Percentiles rank a stretch among this genome's conserved stretches.
Conservation (phyloP, 2,329 filamentous ascomycete species). For the Fusarium sp. region DNA sequence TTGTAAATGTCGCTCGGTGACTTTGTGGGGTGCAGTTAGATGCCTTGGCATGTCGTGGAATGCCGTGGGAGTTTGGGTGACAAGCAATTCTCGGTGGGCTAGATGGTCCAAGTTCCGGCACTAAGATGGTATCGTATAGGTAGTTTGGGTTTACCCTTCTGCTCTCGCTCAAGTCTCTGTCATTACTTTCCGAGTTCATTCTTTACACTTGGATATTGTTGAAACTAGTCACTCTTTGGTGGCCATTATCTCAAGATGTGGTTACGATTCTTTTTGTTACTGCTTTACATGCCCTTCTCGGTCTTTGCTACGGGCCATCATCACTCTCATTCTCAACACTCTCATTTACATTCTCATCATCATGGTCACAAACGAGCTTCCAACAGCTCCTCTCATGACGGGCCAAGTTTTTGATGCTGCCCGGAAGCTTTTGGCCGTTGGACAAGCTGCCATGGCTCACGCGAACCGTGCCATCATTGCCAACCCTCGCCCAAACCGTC, state of each 20-base stretch:
- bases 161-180: no score
- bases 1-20: not conserved
- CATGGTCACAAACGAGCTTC: not conserved
- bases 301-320: not conserved
- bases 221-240: not conserved
- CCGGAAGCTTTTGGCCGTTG: not conserved
- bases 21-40: no score
- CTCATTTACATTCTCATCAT: conserved; percentile 1
- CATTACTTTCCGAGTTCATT: not conserved
- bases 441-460: conserved; percentile 8
- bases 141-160: not conserved
- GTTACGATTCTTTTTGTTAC: not conserved
- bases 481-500: not conserved
- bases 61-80: not conserved
- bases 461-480: not conserved
- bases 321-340: not conserved
- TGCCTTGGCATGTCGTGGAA: not conserved
- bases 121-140: not conserved
- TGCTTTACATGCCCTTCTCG: not conserved
- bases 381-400: not conserved
- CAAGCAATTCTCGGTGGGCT: not conserved
- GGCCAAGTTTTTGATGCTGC: not conserved
- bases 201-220: not conserved
- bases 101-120: not conserved
- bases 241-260: not conserved